Conservation (phyloP, 352 stramenopile genomes). For the Pythium brachiatum region DNA sequence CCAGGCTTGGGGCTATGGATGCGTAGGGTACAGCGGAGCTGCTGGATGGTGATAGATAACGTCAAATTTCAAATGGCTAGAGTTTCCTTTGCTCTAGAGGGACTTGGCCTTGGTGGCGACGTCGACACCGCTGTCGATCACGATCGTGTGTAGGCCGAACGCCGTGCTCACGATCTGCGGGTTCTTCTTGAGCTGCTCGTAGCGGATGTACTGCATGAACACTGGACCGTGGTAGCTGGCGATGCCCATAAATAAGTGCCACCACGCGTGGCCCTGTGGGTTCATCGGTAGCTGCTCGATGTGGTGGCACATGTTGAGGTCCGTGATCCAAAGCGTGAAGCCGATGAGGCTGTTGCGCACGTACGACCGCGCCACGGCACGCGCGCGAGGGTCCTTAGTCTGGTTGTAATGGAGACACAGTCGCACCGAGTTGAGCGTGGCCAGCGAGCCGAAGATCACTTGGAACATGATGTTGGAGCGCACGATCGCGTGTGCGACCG, state of each 20-base stretch:
- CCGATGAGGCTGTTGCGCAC: constrained; percentile 57
- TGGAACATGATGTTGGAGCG: constrained; percentile 74
- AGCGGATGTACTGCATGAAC: constrained; percentile 83
- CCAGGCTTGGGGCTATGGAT: too few relatives aligned
- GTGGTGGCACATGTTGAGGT: constrained; percentile 70
- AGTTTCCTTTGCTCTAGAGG: constrained; percentile 1
- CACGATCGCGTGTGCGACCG: constrained; percentile 65
- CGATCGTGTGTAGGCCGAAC: constrained; percentile 60
- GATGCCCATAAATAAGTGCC: constrained; percentile 81
- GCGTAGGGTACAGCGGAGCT: neutral
- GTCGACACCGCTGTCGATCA: constrained; percentile 27
- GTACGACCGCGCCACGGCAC: constrained; percentile 52
- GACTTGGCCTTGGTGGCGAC: constrained; percentile 11
- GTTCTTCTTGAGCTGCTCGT: constrained; percentile 68
- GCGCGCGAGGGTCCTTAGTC: constrained; percentile 44
- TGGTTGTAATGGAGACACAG: constrained; percentile 54
- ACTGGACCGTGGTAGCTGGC: constrained; percentile 70
- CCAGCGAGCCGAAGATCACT: constrained; percentile 57
- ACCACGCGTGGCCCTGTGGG: constrained; percentile 75
- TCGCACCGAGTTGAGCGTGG: constrained; percentile 38
- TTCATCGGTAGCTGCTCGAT: constrained; percentile 58
- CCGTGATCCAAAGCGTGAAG: constrained; percentile 64
- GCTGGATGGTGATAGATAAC: neutral
- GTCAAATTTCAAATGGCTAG: neutral
- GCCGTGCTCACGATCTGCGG: constrained; percentile 32